Base-by-base conservation (phyloP, 345 rosid genomes). In the Citropsis articulata region DNA sequence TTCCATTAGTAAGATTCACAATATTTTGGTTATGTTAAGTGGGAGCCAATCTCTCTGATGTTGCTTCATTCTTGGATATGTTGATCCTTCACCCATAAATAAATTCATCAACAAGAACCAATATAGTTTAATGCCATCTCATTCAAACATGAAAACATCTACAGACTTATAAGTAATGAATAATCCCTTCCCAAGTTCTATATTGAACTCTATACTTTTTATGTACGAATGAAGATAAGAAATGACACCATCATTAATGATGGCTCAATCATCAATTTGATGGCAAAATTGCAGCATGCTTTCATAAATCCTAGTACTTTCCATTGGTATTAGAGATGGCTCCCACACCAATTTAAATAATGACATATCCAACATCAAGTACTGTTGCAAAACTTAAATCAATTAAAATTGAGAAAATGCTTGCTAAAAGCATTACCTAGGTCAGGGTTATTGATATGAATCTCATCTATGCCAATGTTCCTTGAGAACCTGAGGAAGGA, bases 401-500 rank as follows among this genome's bases (percentile, higher is more conserved):
- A 69, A 56, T 12, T 22, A 35, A 22, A 74, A 48, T 8, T 38
- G 25, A 53, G 6, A 61, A 30, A 57, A 14, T 71, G 72, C 82
- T 80, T 53, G 70, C 38, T 70, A 50, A 69, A 66, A 1, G 77
- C 75, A 61, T 38, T 45, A 48, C 67, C 38, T 19, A 40, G 50
- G 55, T 61, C 75, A 42, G 67, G 72, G 65, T 78, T 72, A 72
- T 73, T 69, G 40, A 76, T 69, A 40, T 68, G 50, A 16, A 19
- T 16, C 30, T 81, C 84, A 81, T 81, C 84, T 1, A 76, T 22
- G 22, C 82, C 81, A 21, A n/a, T 80, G 66, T 35, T 77, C 79
- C 81, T 80, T 83, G 66, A 79, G 82, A 81, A 79, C 82, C 82
- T 81, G 19, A 33, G 24, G 71, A 22, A 75, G 42, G 72, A 75